Evolutionary conservation across 2,329 filamentous ascomycete genomes (phyloP).

Genomic region (Dactylellina leptospora): DNA sequence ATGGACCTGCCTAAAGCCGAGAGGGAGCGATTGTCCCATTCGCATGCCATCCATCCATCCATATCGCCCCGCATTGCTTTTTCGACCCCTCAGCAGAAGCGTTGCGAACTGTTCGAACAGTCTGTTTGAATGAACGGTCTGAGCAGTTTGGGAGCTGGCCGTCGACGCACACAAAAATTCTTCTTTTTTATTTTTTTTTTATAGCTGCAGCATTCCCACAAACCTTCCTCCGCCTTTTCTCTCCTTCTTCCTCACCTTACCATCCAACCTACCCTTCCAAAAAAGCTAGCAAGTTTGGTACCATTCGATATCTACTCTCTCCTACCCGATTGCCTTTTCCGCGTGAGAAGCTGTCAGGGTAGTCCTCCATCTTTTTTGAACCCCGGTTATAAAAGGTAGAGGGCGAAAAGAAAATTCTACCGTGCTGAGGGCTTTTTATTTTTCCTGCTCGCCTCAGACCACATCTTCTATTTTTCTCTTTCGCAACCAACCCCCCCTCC

Average conservation of each 20-base stretch:
- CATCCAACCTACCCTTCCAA: constrained; percentile 22
- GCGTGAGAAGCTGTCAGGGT: constrained; percentile 49
- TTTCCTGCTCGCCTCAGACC: constrained; percentile 10
- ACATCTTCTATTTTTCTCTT: constrained; percentile 8
- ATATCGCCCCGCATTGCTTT: neutral
- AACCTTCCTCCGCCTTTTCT: constrained; percentile 7
- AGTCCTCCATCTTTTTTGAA: constrained; percentile 34
- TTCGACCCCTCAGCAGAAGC: neutral
- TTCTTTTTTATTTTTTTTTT: constrained; percentile 34
- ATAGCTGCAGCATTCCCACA: constrained; percentile 30
- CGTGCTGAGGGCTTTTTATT: constrained; percentile 34
- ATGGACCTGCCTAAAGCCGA: constrained; percentile 48
- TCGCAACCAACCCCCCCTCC: constrained; percentile 10
- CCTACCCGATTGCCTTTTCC: constrained; percentile 50
- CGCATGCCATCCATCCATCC: neutral
- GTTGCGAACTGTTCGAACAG: no score
- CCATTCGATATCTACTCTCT: constrained; percentile 18
- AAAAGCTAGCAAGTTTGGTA: constrained; percentile 17
- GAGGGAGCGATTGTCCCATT: neutral
- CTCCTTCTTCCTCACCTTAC: constrained; percentile 8
- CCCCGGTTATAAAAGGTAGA: constrained; percentile 41
- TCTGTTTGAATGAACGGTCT: no score
- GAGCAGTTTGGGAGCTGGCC: neutral
- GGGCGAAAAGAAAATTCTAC: constrained; percentile 42
- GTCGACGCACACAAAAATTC: constrained; percentile 50